Percentiles rank a stretch among this genome's conserved stretches.
Conservation (phyloP, 805 yeast genomes). For the Wickerhamiella qilinensis region DNA sequence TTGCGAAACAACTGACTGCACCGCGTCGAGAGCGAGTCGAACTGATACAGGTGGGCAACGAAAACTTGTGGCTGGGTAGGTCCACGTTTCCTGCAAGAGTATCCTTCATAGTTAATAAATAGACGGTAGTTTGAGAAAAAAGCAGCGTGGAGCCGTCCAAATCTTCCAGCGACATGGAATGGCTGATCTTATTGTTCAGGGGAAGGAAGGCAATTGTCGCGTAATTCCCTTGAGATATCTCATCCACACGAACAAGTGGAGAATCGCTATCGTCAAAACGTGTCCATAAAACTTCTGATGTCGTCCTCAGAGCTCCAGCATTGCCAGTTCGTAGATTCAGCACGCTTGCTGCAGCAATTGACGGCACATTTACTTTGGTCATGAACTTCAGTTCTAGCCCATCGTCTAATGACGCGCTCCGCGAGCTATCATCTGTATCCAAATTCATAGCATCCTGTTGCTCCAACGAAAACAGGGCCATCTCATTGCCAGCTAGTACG, state of each 20-base stretch:
- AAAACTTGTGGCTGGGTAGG: neutral
- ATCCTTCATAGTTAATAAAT: neutral
- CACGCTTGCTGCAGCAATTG: neutral
- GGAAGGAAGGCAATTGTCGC: neutral
- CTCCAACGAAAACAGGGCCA: neutral
- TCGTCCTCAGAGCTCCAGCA: neutral
- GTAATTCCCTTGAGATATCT: neutral
- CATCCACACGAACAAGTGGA: neutral
- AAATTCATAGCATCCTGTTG: neutral
- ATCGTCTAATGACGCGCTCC: too few species aligned
- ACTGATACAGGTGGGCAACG: neutral
- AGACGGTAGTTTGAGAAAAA: neutral
- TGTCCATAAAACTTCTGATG: neutral
- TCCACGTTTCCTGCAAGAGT: neutral
- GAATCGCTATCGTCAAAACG: neutral
- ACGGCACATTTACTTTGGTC: neutral
- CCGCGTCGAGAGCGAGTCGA: neutral
- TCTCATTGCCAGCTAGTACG: neutral
- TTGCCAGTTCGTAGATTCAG: neutral
- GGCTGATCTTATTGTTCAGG: neutral
- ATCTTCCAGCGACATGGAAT: neutral
- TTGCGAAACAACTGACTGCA: neutral
- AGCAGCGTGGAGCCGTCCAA: neutral
- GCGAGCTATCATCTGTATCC: neutral
- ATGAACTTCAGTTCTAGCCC: neutral